A percentile compares a stretch with the other conserved stretches of the same genome.
Conservation (phyloP, 2,329 filamentous ascomycete genomes). For the Ceratocystis destructans region DNA sequence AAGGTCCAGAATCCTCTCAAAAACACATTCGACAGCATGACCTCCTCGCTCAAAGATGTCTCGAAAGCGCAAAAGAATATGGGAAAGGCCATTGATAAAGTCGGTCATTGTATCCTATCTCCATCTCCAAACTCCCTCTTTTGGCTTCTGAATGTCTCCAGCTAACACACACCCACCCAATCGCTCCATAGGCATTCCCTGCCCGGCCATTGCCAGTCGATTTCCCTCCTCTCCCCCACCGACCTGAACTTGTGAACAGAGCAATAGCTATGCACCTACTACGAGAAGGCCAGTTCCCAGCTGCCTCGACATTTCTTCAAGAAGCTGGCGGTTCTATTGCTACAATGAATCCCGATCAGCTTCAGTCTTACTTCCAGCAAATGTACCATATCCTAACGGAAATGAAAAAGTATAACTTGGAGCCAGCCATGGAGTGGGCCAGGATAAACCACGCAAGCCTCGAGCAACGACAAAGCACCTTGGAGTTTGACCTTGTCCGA, state of each 20-base stretch:
- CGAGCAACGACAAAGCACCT: constrained; percentile 72
- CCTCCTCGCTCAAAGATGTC: constrained; percentile 67
- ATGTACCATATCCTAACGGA: constrained; percentile 76
- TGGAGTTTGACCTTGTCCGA: constrained; percentile 88
- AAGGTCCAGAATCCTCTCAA: constrained; percentile 80
- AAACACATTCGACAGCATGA: constrained; percentile 64
- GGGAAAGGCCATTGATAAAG: constrained; percentile 72
- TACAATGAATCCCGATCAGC: constrained; percentile 30
- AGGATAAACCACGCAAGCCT: constrained; percentile 53
- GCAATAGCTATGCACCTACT: constrained; percentile 95
- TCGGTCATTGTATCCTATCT: constrained; percentile 26
- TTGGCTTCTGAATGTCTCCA: not conserved
- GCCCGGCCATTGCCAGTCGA: constrained; percentile 48
- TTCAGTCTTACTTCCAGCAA: constrained; percentile 69
- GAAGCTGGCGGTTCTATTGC: constrained; percentile 37
- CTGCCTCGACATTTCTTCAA: constrained; percentile 69
- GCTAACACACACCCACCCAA: not conserved
- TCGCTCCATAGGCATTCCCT: constrained; percentile 47
- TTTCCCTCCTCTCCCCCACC: constrained; percentile 43
- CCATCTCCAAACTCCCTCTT: not conserved
- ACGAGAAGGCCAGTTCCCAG: constrained; percentile 82
- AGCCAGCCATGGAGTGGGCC: constrained; percentile 81
- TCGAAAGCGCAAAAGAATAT: constrained; percentile 73
- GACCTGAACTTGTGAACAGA: constrained; percentile 69
- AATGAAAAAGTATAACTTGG: constrained; percentile 43